Evolutionary conservation across 768 basidiomycete genomes (phyloP).

Genomic region (Lanmaoa pseudosensibilis): DNA sequence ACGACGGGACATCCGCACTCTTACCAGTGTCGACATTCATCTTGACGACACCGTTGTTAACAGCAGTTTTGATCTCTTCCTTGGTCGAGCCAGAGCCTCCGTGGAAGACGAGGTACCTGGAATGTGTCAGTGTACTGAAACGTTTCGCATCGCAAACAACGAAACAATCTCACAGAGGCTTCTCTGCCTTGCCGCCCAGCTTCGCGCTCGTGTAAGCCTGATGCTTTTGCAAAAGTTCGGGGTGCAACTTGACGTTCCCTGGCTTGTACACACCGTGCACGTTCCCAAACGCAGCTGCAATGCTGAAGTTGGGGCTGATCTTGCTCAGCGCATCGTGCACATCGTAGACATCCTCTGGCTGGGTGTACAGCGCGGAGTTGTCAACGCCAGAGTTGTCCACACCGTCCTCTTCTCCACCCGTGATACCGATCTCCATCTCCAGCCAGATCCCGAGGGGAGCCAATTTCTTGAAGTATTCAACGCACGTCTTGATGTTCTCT

Average conservation of each 20-base stretch:
- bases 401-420: constrained; percentile 98
- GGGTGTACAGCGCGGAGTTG: constrained; percentile 93
- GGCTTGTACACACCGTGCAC: constrained; percentile 99
- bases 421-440: constrained; percentile 99
- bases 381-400: constrained; percentile 97
- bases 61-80: constrained; percentile 93
- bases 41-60: constrained; percentile 92
- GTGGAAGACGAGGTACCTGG: constrained; percentile 98
- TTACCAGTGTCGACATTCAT: constrained; percentile 95
- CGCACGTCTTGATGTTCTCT: constrained; percentile 92
- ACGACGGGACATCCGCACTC: neutral
- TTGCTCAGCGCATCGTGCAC: constrained; percentile 81
- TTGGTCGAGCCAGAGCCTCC: constrained; percentile 97
- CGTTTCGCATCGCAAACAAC: neutral
- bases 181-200: constrained; percentile 57
- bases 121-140: neutral
- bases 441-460: constrained; percentile 91
- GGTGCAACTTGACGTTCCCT: constrained; percentile 92
- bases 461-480: constrained; percentile 94
- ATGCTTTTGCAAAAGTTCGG: constrained; percentile 90
- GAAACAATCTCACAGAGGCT: constrained; percentile 71
- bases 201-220: constrained; percentile 73
- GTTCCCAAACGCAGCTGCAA: constrained; percentile 98
- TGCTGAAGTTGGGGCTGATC: constrained; percentile 92
- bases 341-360: constrained; percentile 94